Percentiles rank a stretch among this genome's conserved stretches.
These are phyloP conservation scores for Fonsecaea pugnacius DNA, from an alignment of 2,329 filamentous ascomycete species.

Conservation along the genomic window DNA sequence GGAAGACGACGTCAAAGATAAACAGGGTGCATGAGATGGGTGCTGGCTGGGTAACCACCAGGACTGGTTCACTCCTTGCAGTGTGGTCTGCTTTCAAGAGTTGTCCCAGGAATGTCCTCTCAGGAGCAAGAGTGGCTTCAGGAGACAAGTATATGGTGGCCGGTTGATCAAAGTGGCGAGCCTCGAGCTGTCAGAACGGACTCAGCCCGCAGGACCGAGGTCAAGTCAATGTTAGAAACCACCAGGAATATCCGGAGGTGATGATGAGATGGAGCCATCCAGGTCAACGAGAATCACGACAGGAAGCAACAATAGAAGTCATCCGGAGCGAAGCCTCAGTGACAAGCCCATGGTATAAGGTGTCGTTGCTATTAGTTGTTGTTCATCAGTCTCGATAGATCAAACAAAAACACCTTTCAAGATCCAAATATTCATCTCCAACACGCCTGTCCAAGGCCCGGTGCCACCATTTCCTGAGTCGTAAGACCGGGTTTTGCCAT, in stretches of 20 bases:
- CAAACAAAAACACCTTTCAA: conserved; percentile 11
- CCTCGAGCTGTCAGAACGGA: not conserved
- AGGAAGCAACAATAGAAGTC: not conserved
- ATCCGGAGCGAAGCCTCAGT: conserved; percentile 4
- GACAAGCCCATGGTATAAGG: conserved; percentile 17
- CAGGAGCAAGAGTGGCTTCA: conserved; percentile 4
- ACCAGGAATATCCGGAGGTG: not conserved
- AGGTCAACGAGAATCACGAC: conserved; percentile 2
- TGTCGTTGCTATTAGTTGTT: conserved; percentile 29
- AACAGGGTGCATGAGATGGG: not conserved
- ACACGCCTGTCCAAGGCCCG: conserved; percentile 31
- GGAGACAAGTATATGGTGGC: not conserved
- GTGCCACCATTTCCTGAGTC: conserved; percentile 26
- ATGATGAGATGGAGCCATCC: conserved; percentile 4
- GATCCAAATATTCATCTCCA: conserved; percentile 3
- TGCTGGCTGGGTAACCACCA: not conserved
- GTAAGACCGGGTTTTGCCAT: conserved; percentile 41
- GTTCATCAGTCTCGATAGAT: conserved; percentile 23
- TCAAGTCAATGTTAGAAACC: not conserved
- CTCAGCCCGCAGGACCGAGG: not conserved
- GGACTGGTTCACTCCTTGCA: not conserved
- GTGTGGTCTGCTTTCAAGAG: not conserved
- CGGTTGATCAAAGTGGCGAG: not conserved
- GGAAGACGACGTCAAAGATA: not conserved
- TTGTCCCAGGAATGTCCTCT: not conserved